Base-by-base conservation (phyloP, 2,329 filamentous ascomycete genomes). In the Xylariaceae sp. region DNA sequence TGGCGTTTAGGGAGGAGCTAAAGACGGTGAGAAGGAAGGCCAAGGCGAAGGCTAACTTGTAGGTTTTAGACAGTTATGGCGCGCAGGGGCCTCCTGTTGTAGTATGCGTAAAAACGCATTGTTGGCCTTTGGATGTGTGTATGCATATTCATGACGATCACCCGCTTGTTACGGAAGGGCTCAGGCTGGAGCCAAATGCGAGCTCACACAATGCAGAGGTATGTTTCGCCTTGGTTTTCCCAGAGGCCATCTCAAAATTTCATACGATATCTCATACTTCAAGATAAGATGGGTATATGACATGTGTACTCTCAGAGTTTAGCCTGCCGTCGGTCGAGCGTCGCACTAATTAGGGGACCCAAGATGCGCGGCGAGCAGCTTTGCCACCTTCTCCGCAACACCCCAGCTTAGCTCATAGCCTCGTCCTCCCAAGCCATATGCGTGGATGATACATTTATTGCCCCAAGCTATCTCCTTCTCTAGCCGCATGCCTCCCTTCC, bases 381-480 rank as follows among this genome's bases (percentile, higher is more conserved):
- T 65, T 2, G 73, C 69, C 8, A 84, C 80, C 47, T 79, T 79
- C 43, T 76, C 76, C 0, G 83, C 84, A 5, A 87, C 77, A 0
- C 84, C 84, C 82, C 83, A 85, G 14, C 83, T 85, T 6, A 87
- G 62, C 70, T 87, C 85, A 63, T 79, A 87, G 0, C 85, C 85
- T n/a, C 85, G 75, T 3, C 85, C 85, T 3, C 83, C 85, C 17
- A 83, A 78, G 0, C 85, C 85, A 66, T 87, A 87, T 0, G 81
- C 83, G 69, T 86, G 83, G 3, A 86, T 74, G 26, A 81, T 66
- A 21, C 58, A 65, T 41, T 58, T 67, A 7, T 58, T 63, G 0
- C 55, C 53, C 2, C 64, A 64, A 2, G 76, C 50, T 6, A 68
- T 67, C 66, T 86, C 82, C n/a, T 72, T 70, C 66, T 85, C 82